Conservation (phyloP, 371 early-diverging fungal genomes). For the Coemansia sp. region DNA sequence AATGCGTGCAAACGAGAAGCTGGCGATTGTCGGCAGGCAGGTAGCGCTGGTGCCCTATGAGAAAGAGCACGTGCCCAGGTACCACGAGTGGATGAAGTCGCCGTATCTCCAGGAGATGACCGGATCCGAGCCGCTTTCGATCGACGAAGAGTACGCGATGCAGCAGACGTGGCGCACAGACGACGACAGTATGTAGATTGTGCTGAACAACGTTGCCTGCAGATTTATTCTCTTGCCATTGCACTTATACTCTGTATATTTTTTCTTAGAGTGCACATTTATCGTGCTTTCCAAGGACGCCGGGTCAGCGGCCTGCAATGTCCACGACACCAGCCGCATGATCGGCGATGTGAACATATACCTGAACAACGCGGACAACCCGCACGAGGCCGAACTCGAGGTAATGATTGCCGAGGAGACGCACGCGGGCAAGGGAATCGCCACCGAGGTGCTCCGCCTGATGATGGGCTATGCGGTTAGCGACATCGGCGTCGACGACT, state of each 20-base stretch:
- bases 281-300: conserved; percentile 56
- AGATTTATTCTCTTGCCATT: not conserved
- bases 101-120: conserved; percentile 90
- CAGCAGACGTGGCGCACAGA: conserved; percentile 86
- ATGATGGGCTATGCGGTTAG: conserved; percentile 80
- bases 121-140: conserved; percentile 86
- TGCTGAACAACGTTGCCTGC: not conserved
- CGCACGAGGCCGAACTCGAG: conserved; percentile 84
- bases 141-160: conserved; percentile 94
- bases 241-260: not conserved
- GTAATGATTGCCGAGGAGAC: conserved; percentile 86
- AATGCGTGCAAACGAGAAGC: conserved; percentile 56
- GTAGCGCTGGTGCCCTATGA: conserved; percentile 84
- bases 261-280: conserved; percentile 63
- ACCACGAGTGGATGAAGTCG: conserved; percentile 94
- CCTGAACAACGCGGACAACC: conserved; percentile 74
- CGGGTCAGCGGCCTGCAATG: conserved; percentile 26
- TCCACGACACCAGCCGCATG: conserved; percentile 61
- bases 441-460: conserved; percentile 68
- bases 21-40: conserved; percentile 58
- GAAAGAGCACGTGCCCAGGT: conserved; percentile 77
- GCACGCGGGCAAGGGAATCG: conserved; percentile 69
- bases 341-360: conserved; percentile 94
- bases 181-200: conserved; percentile 57
- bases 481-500: conserved; percentile 61